Evolutionary conservation across 345 rosid species (phyloP).

Genomic region (Erucastrum elatum): DNA sequence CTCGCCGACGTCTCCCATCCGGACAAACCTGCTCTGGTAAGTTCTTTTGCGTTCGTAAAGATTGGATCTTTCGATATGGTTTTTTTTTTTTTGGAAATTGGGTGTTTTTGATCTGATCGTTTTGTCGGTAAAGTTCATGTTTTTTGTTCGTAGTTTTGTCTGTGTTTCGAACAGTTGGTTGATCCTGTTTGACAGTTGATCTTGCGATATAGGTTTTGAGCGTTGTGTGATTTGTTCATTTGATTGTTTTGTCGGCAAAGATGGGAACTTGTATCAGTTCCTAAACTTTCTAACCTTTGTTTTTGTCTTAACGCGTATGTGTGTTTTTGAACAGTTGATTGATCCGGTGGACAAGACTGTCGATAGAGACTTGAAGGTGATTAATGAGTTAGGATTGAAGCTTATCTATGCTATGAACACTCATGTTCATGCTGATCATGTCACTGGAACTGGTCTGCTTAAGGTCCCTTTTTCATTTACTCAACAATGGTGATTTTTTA

Average conservation of each 20-base stretch:
- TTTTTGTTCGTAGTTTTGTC: no score
- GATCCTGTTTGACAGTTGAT: no score
- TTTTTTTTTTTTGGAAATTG: not conserved
- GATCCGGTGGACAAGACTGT: slow-evolving; percentile 92
- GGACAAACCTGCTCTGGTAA: slow-evolving; percentile 84
- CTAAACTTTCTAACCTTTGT: no score
- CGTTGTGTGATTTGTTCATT: not conserved
- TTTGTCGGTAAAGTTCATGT: not conserved
- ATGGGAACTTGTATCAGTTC: not conserved
- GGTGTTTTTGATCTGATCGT: not conserved
- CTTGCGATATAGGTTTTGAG: no score
- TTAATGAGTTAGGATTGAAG: slow-evolving; percentile 72
- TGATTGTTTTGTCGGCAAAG: not conserved
- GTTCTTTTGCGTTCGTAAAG: not conserved
- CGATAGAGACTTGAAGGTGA: slow-evolving; percentile 73
- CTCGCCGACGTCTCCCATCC: slow-evolving; percentile 87
- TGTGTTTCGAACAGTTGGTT: no score
- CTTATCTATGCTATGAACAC: slow-evolving; percentile 84
- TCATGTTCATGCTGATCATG: slow-evolving; percentile 98
- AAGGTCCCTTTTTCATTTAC: slow-evolving; percentile 50
- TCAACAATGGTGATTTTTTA: not conserved
- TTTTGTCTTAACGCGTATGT: no score
- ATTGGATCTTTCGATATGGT: slow-evolving; percentile 6
- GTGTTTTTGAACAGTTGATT: slow-evolving; percentile 57
- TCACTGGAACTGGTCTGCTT: slow-evolving; percentile 84